phyloP scores from a whole-genome alignment of 331 rosid species.

The Rosa hybrid region DNA sequence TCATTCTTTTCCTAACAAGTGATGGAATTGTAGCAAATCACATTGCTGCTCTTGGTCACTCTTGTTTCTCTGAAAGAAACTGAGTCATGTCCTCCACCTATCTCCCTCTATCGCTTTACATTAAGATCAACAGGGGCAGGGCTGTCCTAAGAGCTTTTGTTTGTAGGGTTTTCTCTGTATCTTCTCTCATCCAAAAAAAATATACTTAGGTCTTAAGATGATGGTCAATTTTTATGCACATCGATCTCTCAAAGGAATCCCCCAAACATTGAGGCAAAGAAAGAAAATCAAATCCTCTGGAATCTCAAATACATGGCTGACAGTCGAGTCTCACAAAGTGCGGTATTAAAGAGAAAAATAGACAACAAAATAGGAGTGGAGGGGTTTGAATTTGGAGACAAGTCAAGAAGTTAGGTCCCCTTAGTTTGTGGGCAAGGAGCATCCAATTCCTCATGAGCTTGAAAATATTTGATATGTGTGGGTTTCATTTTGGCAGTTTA shows the following conservation, averaged over 20 bases:
- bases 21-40: no score
- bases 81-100: background rate
- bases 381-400: conserved; percentile 35
- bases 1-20: no score
- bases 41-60: background rate
- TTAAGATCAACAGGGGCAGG: background rate
- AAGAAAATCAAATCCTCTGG: conserved; percentile 17
- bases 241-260: conserved; percentile 20
- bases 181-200: background rate
- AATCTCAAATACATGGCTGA: conserved; percentile 26
- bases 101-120: background rate
- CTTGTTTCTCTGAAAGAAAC: background rate
- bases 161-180: background rate
- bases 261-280: conserved; percentile 3
- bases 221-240: conserved; percentile 22
- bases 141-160: background rate
- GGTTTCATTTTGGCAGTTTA: conserved; percentile 42
- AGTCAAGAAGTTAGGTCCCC: conserved; percentile 39
- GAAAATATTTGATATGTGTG: conserved; percentile 7
- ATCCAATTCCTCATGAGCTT: conserved; percentile 15
- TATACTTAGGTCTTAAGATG: background rate
- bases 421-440: conserved; percentile 11
- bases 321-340: conserved; percentile 28
- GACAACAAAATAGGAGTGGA: conserved; percentile 19
- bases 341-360: conserved; percentile 21